These are phyloP conservation scores for Platismatia glauca DNA, from an alignment of 495 filamentous ascomycete genomes.

Conservation along the genomic window DNA sequence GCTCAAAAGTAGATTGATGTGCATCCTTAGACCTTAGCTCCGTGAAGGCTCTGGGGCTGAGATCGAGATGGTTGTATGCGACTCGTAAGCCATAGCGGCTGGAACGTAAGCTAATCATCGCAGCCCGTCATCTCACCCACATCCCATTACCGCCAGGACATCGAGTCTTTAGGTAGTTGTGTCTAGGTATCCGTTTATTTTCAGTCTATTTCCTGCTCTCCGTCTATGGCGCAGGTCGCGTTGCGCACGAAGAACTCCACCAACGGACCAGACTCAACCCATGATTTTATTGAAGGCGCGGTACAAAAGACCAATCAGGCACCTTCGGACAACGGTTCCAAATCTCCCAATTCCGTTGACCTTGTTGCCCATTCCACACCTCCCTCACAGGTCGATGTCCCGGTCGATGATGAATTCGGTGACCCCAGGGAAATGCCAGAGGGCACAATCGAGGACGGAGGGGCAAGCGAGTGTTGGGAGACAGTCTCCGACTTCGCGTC, in stretches of 20 bases:
- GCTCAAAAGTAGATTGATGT: too few species aligned
- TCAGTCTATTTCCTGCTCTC: not conserved
- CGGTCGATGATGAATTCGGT: not conserved
- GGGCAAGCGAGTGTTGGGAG: not conserved
- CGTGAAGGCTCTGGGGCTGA: too few species aligned
- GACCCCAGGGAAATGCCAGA: not conserved
- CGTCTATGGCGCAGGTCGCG: not conserved
- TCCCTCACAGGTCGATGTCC: not conserved
- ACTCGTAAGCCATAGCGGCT: too few species aligned
- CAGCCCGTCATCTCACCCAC: not conserved
- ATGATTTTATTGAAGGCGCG: not conserved
- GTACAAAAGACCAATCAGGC: not conserved
- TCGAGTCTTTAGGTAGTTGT: not conserved
- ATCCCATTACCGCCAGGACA: not conserved
- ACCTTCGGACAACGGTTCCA: not conserved
- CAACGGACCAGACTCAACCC: not conserved
- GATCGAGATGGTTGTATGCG: too few species aligned
- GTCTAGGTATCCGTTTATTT: not conserved
- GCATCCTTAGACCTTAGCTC: too few species aligned
- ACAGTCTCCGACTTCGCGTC: conserved; percentile 4
- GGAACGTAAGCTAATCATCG: not conserved
- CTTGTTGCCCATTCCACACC: not conserved
- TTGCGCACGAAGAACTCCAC: not conserved
- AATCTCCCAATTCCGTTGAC: not conserved
- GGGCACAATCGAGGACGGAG: not conserved